Base-by-base conservation (phyloP, 1,284 basidiomycete species). In the Exobasidium rhododendri region DNA sequence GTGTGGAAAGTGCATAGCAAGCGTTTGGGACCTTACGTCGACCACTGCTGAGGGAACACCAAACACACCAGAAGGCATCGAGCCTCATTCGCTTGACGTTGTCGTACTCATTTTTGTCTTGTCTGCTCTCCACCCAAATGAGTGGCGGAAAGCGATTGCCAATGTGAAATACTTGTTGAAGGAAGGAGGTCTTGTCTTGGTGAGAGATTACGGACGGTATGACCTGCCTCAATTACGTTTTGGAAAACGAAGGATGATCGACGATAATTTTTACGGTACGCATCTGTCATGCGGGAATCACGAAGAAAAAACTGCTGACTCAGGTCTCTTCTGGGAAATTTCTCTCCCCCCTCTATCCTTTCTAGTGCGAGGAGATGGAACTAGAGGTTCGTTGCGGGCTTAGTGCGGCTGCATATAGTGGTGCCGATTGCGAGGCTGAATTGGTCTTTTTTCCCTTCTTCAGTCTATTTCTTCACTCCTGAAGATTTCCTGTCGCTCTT, bases 191-290 rank as follows among this genome's bases (percentile, higher is more conserved):
- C 81, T 87, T 2, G 84, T 96, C 7, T 83, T 97, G 1, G 84
- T 98, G 65, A 87, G 96, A 4, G 96, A 99, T 80, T 99, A 98
- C 75, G 96, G 93, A 0, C 85, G 96, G 28, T 86, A 97, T 78
- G 96, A 99, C 79, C 85, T 79, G 2, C 77, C 77, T 92, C 94
- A 98, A 81, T 83, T 99, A 26, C 85, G 96, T 3, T 97, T 98
- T 84, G 94, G 92, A 80, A 85, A 86, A 20, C 87, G 89, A 1
- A 84, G 96, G 26, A 75, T 98, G 66, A 84, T 98, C 14, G 89
- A 91, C 44, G 92, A 94, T 56, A 94, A 94, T 78, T 90, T 79
- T 30, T 79, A 79, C 62, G 35, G 35, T 40, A 17, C 7, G 35
- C 17, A n/a, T 59, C 62, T 66, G 52, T 51, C 62, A 28, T 20